These are phyloP conservation scores for Priceomyces medius DNA, from an alignment of 805 yeast genomes.

Conservation along the genomic window DNA sequence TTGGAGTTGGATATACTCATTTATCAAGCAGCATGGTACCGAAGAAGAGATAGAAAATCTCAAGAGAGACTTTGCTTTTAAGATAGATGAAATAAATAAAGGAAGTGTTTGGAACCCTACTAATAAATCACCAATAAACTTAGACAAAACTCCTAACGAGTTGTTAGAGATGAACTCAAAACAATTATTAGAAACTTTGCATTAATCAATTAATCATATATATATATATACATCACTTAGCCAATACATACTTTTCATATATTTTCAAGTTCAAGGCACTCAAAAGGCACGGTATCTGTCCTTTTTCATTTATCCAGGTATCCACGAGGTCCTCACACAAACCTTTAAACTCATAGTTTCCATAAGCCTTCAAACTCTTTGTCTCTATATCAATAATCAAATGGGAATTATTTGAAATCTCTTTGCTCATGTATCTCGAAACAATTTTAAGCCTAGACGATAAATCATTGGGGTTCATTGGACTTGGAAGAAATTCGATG, in stretches of 20 bases:
- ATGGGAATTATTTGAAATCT: constrained; percentile 37
- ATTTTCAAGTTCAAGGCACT: constrained; percentile 71
- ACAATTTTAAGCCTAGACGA: constrained; percentile 55
- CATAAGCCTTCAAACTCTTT: constrained; percentile 54
- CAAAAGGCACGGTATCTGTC: constrained; percentile 73
- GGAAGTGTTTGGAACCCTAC: constrained; percentile 62
- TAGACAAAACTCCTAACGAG: constrained; percentile 39
- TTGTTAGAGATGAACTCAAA: constrained; percentile 35
- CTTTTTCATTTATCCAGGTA: constrained; percentile 66
- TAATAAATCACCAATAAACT: constrained; percentile 48
- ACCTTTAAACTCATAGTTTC: constrained; percentile 35
- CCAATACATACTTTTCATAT: constrained; percentile 42
- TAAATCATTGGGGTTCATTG: constrained; percentile 43
- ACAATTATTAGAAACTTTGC: constrained; percentile 11
- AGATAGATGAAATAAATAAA: constrained; percentile 51
- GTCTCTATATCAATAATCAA: constrained; percentile 57
- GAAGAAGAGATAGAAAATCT: constrained; percentile 37
- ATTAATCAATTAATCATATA: constrained; percentile 3
- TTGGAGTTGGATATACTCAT: constrained; percentile 66
- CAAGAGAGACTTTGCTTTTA: constrained; percentile 29
- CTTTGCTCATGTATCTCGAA: constrained; percentile 39
- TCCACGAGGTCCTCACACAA: constrained; percentile 51
- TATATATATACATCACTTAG: constrained; percentile 6
- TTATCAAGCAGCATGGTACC: constrained; percentile 38
- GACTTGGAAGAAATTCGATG: constrained; percentile 58